A percentile compares a stretch with the other conserved stretches of the same genome.
phyloP scores from a whole-genome alignment of 768 basidiomycete genomes.

The Phanerodontia chrysosporium region DNA sequence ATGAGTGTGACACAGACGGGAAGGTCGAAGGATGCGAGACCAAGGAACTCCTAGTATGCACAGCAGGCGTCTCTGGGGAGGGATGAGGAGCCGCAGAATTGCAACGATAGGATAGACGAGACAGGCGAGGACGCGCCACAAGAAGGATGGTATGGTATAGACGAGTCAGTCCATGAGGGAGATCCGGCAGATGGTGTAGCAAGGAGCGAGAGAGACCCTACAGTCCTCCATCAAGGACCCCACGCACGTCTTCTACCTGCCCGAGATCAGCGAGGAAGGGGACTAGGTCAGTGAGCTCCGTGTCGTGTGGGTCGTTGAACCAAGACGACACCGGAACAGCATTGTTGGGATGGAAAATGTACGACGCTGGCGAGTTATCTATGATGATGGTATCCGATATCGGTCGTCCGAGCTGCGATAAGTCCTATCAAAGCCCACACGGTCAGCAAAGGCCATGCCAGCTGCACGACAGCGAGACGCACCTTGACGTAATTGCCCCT shows the following conservation, averaged over 20 bases:
- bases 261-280: slow-evolving; percentile 90
- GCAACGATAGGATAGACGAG: slow-evolving; percentile 11
- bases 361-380: slow-evolving; percentile 98
- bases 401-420: slow-evolving; percentile 94
- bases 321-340: slow-evolving; percentile 98
- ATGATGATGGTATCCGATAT: slow-evolving; percentile 94
- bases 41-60: slow-evolving; percentile 1
- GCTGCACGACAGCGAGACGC: slow-evolving; percentile 15
- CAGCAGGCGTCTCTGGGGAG: not conserved
- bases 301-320: slow-evolving; percentile 99
- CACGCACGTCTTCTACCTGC: slow-evolving; percentile 85
- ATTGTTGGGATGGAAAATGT: slow-evolving; percentile 99
- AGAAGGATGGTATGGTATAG: slow-evolving; percentile 13
- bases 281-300: slow-evolving; percentile 91
- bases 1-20: not conserved
- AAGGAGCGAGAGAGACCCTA: slow-evolving; percentile 9
- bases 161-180: slow-evolving; percentile 9
- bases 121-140: slow-evolving; percentile 13
- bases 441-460: not conserved
- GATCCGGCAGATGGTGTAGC: not conserved
- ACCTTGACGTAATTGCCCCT: slow-evolving; percentile 99
- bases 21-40: not conserved
- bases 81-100: not conserved
- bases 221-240: slow-evolving; percentile 27
- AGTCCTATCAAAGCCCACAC: slow-evolving; percentile 57